Evolutionary conservation across 2,329 filamentous ascomycete species (phyloP), one percentile per base, ranked within the genome.

Genomic region (Aspergillus costaricaensis): DNA sequence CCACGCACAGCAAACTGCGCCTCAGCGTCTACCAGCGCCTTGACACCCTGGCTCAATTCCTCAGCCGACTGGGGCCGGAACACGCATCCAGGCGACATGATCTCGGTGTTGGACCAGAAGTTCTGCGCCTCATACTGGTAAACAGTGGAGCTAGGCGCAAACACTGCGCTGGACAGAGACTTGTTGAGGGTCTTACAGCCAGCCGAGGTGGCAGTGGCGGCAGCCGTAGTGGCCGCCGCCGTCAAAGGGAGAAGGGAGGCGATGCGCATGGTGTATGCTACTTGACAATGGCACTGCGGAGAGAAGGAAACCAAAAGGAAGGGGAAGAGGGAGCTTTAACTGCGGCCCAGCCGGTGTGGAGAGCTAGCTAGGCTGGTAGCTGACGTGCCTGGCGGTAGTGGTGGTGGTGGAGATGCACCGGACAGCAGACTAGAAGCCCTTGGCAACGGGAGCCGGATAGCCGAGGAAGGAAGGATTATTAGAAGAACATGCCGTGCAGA

Each of bases 41-140:
- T 27, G 14, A 76, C 38, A 3, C 65, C 72, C 19, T 66, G 5
- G 1, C 68, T 68, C 25, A 76, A 58, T 32, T 74, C 64, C 3
- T 38, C 49, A 25, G 66, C 68, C 3, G 66, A 69, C 38, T 69
- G 60, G 14, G 74, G 74, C 17, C 74, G 73, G 61, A 74, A 74
- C n/a, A 76, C 69, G 49, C 74, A 76, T 8, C 64, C 67, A 4
- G 74, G 73, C 25, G 64, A 66, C 64, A 74, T 62, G 39, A 74
- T 64, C 67, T 76, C 70, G 10, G 72, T 75, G 61, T 74, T 74
- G 12, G 74, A 75, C 74, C 74, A 75, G 64, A 75, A 75, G 50
- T 72, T 62, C 51, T 68, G 61, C 27, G 67, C 57, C 61, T 76
- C 73, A 54, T 72, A 71, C 10, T 68, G 52, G 61, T 75, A 76